Evolutionary conservation across 768 basidiomycete genomes (phyloP), one percentile per base, ranked within the genome.

Genomic region (Kwoniella botswanensis): DNA sequence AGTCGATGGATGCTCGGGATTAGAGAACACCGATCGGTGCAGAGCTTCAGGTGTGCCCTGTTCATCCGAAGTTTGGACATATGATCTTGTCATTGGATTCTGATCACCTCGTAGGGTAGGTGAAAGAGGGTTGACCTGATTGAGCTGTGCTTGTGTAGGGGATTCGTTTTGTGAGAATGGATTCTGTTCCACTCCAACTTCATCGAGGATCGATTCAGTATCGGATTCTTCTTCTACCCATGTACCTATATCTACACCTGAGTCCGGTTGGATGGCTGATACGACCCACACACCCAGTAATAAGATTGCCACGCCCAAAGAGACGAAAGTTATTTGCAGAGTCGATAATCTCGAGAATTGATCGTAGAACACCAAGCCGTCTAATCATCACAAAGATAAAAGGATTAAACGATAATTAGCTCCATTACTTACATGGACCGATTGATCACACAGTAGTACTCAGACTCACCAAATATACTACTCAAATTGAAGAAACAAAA

Each of bases 401-500:
- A 29, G 7, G 55, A 17, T 56, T n/a, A 21, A 4, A 56, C n/a
- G 21, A 21, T 24, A 4, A 62, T 15, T 24, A 65, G 15, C 42
- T 41, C 17, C 17, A 4, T 43, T 13, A 22, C 6, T 9, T n/a
- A 22, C 24, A 58, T 9, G 24, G 17, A 54, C 26, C 50, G 22
- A 64, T 46, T 13, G 24, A 35, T 35, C 35, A 35, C 7, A 22
- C 2, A 53, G 29, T 12, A 70, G 43, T 17, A 60, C 0, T 44
- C 22, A 11, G 35, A 78, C 83, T 80, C 64, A 96, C 94, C 94
- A 68, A 94, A 86, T 81, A 98, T 96, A 24, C 92, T 93, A 2
- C 93, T 93, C 15, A 95, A 82, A 81, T 96, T 98, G 85, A 96
- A 98, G 83, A 94, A 93, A 83, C 93, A 96, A 84, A 96, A 98